Conservation (phyloP, 2,329 filamentous ascomycete genomes). For the Penicillium sp. region DNA sequence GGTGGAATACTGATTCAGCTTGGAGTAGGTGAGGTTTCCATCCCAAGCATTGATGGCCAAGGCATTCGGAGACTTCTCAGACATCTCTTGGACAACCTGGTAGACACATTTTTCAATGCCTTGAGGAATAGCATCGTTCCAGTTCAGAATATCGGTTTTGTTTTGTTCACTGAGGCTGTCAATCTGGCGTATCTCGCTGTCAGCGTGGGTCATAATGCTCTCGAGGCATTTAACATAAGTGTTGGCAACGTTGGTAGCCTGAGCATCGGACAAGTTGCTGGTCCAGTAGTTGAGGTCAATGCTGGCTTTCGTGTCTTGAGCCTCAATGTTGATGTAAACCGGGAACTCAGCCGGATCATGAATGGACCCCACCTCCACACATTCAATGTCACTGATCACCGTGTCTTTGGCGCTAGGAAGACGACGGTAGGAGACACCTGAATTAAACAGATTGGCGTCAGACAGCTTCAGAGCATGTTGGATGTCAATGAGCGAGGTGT, state of each 20-base stretch:
- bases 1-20: conserved; percentile 34
- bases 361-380: conserved; percentile 40
- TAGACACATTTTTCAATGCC: conserved; percentile 29
- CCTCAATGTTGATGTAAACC: conserved; percentile 50
- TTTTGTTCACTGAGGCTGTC: conserved; percentile 41
- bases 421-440: conserved; percentile 48
- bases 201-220: conserved; percentile 37
- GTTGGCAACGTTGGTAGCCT: conserved; percentile 40
- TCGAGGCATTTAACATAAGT: conserved; percentile 39
- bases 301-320: conserved; percentile 39
- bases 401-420: conserved; percentile 33
- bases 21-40: conserved; percentile 33
- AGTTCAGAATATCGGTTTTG: conserved; percentile 26
- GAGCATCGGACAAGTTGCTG: conserved; percentile 37
- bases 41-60: conserved; percentile 35
- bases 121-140: conserved; percentile 29
- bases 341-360: conserved; percentile 51
- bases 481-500: conserved; percentile 47
- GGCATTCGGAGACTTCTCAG: conserved; percentile 20
- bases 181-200: conserved; percentile 33
- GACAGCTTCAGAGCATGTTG: conserved; percentile 44
- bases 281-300: conserved; percentile 46
- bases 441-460: conserved; percentile 46
- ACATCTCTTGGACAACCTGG: conserved; percentile 27
- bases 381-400: conserved; percentile 30